Conservation (phyloP, 1,139 yeast genomes). For the Kodamaea plutei region DNA sequence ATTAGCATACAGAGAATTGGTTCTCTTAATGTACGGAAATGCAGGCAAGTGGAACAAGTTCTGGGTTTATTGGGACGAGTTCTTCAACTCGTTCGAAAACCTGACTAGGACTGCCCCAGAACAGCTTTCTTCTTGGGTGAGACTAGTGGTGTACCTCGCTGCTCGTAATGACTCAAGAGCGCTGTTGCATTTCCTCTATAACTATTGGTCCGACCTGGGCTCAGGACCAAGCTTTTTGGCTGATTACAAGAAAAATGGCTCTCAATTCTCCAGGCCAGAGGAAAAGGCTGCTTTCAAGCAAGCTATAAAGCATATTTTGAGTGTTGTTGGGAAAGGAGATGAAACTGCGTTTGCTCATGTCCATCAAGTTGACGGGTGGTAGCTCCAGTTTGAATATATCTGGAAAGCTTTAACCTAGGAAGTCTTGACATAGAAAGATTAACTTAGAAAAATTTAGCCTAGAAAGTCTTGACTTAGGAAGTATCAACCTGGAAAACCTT, state of each 20-base stretch:
- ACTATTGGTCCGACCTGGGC: constrained; percentile 23
- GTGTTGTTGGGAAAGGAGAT: constrained; percentile 11
- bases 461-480: too few species aligned
- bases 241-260: constrained; percentile 17
- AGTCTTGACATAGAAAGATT: too few species aligned
- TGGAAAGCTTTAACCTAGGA: too few species aligned
- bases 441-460: too few species aligned
- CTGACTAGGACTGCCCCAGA: constrained; percentile 7
- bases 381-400: too few species aligned
- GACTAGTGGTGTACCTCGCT: constrained; percentile 33
- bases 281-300: constrained; percentile 21
- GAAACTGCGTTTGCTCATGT: too few species aligned
- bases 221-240: constrained; percentile 24
- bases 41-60: constrained; percentile 36
- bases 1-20: constrained; percentile 27
- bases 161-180: constrained; percentile 26
- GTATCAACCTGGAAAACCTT: too few species aligned
- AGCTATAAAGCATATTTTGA: constrained; percentile 19
- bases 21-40: constrained; percentile 38
- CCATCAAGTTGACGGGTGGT: too few species aligned
- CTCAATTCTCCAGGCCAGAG: constrained; percentile 15
- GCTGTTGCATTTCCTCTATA: constrained; percentile 27
- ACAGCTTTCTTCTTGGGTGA: constrained; percentile 27
- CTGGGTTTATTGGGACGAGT: constrained; percentile 39
- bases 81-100: constrained; percentile 14